Percentiles rank a stretch among this genome's conserved stretches.
Evolutionary conservation across 805 yeast genomes (phyloP).

Genomic region (Ogataea pini): DNA sequence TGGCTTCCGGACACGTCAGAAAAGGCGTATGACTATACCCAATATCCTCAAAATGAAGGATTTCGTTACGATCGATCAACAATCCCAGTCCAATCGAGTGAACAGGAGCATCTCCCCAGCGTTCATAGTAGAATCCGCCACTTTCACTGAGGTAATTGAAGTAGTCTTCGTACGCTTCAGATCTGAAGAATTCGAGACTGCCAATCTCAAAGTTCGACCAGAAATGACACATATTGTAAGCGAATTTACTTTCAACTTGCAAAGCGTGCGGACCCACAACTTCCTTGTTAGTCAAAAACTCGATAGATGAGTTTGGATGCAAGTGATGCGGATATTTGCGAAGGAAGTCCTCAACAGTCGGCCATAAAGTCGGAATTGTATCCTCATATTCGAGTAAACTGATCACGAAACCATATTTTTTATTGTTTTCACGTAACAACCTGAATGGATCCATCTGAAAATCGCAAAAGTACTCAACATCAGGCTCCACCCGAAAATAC

Average conservation of each 20-base stretch:
- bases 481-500: conserved; percentile 96
- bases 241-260: conserved; percentile 44
- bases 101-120: conserved; percentile 97
- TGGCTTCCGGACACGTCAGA: conserved; percentile 57
- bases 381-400: conserved; percentile 77
- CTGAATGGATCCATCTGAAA: conserved; percentile 85
- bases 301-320: conserved; percentile 63
- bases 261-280: conserved; percentile 46
- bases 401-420: conserved; percentile 86
- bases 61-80: conserved; percentile 55
- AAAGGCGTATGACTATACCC: conserved; percentile 81
- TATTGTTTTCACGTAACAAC: conserved; percentile 70
- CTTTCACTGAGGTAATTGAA: conserved; percentile 63
- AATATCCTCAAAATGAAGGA: conserved; percentile 78
- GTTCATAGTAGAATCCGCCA: conserved; percentile 81
- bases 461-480: conserved; percentile 85
- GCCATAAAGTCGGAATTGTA: conserved; percentile 87
- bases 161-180: conserved; percentile 59
- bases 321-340: conserved; percentile 58
- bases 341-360: conserved; percentile 63
- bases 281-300: conserved; percentile 54
- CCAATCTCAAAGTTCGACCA: conserved; percentile 89
- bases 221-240: conserved; percentile 79
- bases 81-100: conserved; percentile 71
- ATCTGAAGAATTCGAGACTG: conserved; percentile 66